These are phyloP conservation scores for Schoenoplectus triqueter DNA, from an alignment of 202 grass and related monocot species.

Conservation along the genomic window DNA sequence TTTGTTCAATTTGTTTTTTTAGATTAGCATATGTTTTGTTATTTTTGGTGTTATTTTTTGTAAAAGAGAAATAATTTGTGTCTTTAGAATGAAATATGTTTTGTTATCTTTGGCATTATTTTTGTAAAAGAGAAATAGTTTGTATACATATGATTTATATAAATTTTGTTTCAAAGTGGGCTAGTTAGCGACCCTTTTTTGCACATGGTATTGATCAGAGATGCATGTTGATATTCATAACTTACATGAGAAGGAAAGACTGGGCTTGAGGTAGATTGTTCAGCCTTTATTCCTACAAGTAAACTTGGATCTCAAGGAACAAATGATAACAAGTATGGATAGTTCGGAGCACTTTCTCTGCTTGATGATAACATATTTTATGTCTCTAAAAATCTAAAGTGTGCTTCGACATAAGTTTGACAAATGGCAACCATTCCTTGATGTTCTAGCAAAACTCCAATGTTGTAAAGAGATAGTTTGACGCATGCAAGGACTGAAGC, in stretches of 20 bases:
- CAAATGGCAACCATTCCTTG: slow-evolving; percentile 13
- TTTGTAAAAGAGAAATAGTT: slow-evolving; percentile 18
- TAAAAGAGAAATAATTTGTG: slow-evolving; percentile 13
- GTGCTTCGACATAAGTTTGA: slow-evolving; percentile 10
- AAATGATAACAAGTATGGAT: slow-evolving; percentile 33
- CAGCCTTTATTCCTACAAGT: slow-evolving; percentile 23
- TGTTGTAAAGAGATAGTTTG: background rate
- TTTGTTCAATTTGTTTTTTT: slow-evolving; percentile 10
- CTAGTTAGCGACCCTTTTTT: background rate
- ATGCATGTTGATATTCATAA: slow-evolving; percentile 33
- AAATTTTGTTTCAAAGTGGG: slow-evolving; percentile 9
- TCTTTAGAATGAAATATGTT: background rate
- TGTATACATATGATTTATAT: slow-evolving; percentile 6
- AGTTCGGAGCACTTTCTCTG: slow-evolving; percentile 26
- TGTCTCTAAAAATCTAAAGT: background rate
- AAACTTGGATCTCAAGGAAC: slow-evolving; percentile 22
- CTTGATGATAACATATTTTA: slow-evolving; percentile 28
- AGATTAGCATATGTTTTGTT: slow-evolving; percentile 14
- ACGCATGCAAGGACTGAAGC: background rate
- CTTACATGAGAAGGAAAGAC: slow-evolving; percentile 36
- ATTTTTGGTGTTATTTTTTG: background rate
- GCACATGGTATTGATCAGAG: slow-evolving; percentile 31
- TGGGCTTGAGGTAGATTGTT: slow-evolving; percentile 1
- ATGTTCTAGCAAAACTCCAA: background rate
- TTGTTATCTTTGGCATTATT: background rate